phyloP scores from a whole-genome alignment of 257 asterid genomes.

The Henckelia pumila region DNA sequence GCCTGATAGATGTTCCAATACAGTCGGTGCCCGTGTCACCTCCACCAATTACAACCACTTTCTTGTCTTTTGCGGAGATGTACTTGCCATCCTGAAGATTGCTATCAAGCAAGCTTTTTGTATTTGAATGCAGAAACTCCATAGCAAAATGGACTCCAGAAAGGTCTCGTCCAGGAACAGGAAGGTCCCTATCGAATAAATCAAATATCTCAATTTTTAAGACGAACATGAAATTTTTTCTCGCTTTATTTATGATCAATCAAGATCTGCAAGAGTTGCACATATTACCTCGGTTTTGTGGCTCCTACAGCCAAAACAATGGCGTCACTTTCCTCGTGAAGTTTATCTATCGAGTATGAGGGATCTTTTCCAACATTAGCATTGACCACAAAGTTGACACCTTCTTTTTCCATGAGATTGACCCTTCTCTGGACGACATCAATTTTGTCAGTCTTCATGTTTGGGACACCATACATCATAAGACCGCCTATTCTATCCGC shows the following conservation, averaged over 20 bases:
- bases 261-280: background rate
- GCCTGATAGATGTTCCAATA: slow-evolving; percentile 92
- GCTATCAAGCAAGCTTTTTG: slow-evolving; percentile 93
- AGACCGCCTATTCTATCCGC: slow-evolving; percentile 98
- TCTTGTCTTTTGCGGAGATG: slow-evolving; percentile 94
- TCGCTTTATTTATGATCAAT: background rate
- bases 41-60: slow-evolving; percentile 98
- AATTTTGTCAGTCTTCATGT: slow-evolving; percentile 93
- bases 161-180: slow-evolving; percentile 92
- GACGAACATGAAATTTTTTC: background rate
- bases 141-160: slow-evolving; percentile 97
- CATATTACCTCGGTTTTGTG: slow-evolving; percentile 82
- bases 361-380: slow-evolving; percentile 87
- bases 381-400: slow-evolving; percentile 77
- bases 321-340: slow-evolving; percentile 78
- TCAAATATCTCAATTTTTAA: background rate
- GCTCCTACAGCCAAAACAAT: slow-evolving; percentile 94
- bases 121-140: slow-evolving; percentile 98
- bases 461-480: slow-evolving; percentile 99
- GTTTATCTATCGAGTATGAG: slow-evolving; percentile 54
- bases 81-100: slow-evolving; percentile 80
- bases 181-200: slow-evolving; percentile 72
- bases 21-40: slow-evolving; percentile 99
- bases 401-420: slow-evolving; percentile 90
- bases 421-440: slow-evolving; percentile 91